These are phyloP conservation scores for Rhizopogon parksii DNA, from an alignment of 1,284 basidiomycete genomes.

Conservation along the genomic window DNA sequence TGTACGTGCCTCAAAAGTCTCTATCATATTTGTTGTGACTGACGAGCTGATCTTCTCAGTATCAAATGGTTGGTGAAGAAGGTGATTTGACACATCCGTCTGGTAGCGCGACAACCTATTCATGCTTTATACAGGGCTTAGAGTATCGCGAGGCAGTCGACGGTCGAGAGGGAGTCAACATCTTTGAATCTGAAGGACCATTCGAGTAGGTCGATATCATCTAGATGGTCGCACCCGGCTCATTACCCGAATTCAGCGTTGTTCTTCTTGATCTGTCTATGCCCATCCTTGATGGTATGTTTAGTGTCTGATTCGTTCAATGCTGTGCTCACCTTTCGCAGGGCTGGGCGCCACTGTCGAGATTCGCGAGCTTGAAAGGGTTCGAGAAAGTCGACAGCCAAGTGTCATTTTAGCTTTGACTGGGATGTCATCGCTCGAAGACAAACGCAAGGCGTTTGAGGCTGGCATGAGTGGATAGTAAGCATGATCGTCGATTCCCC, in stretches of 20 bases:
- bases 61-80: conserved; percentile 78
- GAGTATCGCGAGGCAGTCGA: conserved; percentile 76
- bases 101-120: conserved; percentile 5
- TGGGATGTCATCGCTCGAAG: conserved; percentile 87
- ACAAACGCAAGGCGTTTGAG: conserved; percentile 86
- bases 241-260: conserved; percentile 42
- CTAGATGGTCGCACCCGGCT: conserved; percentile 5
- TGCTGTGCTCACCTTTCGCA: conserved; percentile 20
- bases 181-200: conserved; percentile 60
- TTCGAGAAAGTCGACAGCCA: conserved; percentile 32
- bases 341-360: conserved; percentile 78
- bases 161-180: conserved; percentile 78
- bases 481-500: conserved; percentile 27
- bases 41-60: conserved; percentile 35
- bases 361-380: conserved; percentile 75
- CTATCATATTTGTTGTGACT: conserved; percentile 4
- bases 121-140: conserved; percentile 44
- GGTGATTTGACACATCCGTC: conserved; percentile 25
- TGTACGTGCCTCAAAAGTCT: conserved; percentile 39
- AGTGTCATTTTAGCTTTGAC: conserved; percentile 85
- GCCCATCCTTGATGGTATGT: conserved; percentile 79
- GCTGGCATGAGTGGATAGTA: conserved; percentile 94
- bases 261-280: conserved; percentile 88
- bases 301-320: background rate
- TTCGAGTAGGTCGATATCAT: conserved; percentile 60